phyloP scores from a whole-genome alignment of 306 rosid species.

The Acacia acuminata region DNA sequence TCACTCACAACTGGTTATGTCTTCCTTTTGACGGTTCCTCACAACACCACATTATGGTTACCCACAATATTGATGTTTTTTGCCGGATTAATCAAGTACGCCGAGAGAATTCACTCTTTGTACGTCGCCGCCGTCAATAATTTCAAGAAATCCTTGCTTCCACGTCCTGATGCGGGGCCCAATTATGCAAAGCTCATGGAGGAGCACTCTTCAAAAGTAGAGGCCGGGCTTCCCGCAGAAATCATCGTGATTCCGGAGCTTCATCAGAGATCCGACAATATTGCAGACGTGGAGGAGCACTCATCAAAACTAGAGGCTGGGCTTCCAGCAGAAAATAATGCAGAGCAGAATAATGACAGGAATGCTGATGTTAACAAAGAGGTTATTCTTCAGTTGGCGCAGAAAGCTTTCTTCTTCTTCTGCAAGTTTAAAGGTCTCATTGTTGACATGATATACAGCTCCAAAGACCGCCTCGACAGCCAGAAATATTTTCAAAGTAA shows the following conservation, averaged over 20 bases:
- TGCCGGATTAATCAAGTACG: neutral
- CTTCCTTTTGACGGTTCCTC: neutral
- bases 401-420: neutral
- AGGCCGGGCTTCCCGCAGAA: neutral
- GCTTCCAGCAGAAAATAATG: neutral
- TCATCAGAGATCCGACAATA: fast-evolving
- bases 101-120: constrained; percentile 25
- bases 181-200: constrained; percentile 43
- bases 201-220: neutral
- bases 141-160: constrained; percentile 30
- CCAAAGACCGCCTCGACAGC: neutral
- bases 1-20: neutral
- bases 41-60: neutral
- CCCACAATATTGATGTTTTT: neutral
- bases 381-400: neutral
- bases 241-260: constrained; percentile 23
- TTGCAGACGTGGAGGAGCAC: too few species aligned
- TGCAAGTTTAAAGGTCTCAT: neutral
- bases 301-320: too few species aligned
- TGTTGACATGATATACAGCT: neutral
- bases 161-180: constrained; percentile 33
- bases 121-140: constrained; percentile 27
- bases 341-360: too few species aligned
- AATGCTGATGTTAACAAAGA: too few species aligned
- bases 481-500: neutral